Base-by-base conservation (phyloP, 768 basidiomycete species). In the Rhodocollybia butyracea region DNA sequence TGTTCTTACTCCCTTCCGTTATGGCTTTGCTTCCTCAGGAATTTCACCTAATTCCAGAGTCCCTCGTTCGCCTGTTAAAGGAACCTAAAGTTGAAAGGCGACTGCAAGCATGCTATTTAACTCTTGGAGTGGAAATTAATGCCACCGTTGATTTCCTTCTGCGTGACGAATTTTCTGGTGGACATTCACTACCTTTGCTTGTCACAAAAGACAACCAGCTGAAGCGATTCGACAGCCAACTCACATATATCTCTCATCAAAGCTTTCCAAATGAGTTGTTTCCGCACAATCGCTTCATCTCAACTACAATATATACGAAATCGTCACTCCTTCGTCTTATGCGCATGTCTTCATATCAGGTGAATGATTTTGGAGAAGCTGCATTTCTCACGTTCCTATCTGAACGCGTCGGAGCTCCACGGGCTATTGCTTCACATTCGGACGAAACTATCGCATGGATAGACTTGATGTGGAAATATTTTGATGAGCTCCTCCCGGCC, bases 231-330 rank as follows among this genome's bases (percentile, higher is more conserved):
- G 42, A 42, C 27, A 8, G 13, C 5, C 19, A 4, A 3, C 11
- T 22, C 39, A 21, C 24, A 22, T 53, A 53, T 53, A 8, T n/a
- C 48, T 52, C 0, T 41, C 46, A 27, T 46, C 30, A 32, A 54
- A 57, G 31, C 27, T 59, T 15, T 59, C 39, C 57, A 24, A 21
- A n/a, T 53, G n/a, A 41, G 22, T 43, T 63, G 8, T 63, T 63
- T 38, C 17, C 42, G 8, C 27, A n/a, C 13, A 47, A 24, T 2
- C 34, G 51, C 46, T 61, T 63, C 32, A 39, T 63, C 3, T 56
- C 58, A 13, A 41, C n/a, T n/a, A n/a, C n/a, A n/a, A n/a, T n/a
- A n/a, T n/a, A n/a, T n/a, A 46, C 29, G 15, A 13, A 2, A 24
- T 56, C 24, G 29, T 50, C 2, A 3, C 12, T 40, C 34, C 36